Evolutionary conservation across 345 rosid genomes (phyloP), one percentile per base, ranked within the genome.

Genomic region (Corchorus olitorius): DNA sequence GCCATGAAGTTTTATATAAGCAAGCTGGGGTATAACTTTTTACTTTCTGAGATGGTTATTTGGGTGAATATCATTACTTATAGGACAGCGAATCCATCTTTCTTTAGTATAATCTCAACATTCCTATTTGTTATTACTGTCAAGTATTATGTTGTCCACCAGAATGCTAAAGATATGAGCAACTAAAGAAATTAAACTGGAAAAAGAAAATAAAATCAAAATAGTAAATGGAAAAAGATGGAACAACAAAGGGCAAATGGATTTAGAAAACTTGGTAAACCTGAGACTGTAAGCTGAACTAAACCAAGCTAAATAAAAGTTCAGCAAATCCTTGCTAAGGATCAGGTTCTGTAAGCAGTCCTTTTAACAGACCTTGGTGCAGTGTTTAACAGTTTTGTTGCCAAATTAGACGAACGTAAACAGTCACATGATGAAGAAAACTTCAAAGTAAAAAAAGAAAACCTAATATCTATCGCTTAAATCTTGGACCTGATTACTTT

Each of bases 1-100:
- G 99, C 98, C n/a, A 86, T 92, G 92, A 79, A 83, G 55, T 93
- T 96, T 87, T 96, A 96, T 79, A 83, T 84, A 72, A 84, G 79
- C 81, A 96, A 91, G 88, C 85, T 96, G 77, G 83, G 97, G 98
- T 93, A 86, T 84, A 75, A 54, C 46, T 81, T 80, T 27, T 53
- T 17, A 10, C 33, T 35, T 45, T 35, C 67, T 22, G 17, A 3
- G 17, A 14, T 8, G 41, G 39, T 72, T 22, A 27, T 54, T 56
- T 53, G 19, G 7, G 33, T 49, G 49, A 7, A 48, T 39, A 48
- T 15, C 43, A 11, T 20, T 46, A 41, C 68, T 65, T 65, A 12
- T 17, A 45, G 53, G 5, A 39, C 6, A 39, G 43, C 43, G 6
- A 0, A 66, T 48, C 43, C 12, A 1, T 49, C 58, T 14, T 52